Conservation (phyloP, 139 green algal species). For the Chlorella sp. region DNA sequence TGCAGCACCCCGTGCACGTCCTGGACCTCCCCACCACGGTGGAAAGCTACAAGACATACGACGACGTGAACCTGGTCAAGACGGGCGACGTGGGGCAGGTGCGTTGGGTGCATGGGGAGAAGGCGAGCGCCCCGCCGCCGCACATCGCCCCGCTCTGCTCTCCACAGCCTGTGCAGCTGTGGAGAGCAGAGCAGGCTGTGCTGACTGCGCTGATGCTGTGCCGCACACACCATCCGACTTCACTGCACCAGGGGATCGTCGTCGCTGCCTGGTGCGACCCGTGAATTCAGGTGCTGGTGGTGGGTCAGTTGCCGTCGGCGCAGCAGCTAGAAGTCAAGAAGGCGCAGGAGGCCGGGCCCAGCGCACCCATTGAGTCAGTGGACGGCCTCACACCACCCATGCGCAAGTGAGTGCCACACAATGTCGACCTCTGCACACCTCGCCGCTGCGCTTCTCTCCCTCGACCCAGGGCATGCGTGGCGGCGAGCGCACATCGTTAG, state of each 20-base stretch:
- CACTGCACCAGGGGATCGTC: no score
- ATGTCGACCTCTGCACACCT: not conserved
- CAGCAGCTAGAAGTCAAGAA: not conserved
- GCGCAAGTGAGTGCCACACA: not conserved
- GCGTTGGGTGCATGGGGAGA: no score
- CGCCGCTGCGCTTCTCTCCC: not conserved
- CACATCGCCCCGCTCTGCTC: no score
- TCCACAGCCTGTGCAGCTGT: no score
- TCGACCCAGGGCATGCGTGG: not conserved
- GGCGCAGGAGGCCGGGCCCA: not conserved
- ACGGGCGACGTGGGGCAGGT: constrained; percentile 80
- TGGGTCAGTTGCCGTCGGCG: not conserved
- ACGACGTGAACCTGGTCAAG: constrained; percentile 91
- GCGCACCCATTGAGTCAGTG: not conserved
- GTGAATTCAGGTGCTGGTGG: not conserved
- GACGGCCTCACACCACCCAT: constrained; percentile 1
- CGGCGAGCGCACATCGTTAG: no score
- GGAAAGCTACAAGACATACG: constrained; percentile 90
- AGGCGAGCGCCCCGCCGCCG: no score
- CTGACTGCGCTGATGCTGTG: not conserved
- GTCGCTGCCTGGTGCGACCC: no score
- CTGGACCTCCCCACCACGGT: constrained; percentile 78
- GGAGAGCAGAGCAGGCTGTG: no score
- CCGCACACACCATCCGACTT: no score
- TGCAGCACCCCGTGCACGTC: constrained; percentile 48